phyloP scores from a whole-genome alignment of 2,329 filamentous ascomycete species.

The Canariomyces notabilis region DNA sequence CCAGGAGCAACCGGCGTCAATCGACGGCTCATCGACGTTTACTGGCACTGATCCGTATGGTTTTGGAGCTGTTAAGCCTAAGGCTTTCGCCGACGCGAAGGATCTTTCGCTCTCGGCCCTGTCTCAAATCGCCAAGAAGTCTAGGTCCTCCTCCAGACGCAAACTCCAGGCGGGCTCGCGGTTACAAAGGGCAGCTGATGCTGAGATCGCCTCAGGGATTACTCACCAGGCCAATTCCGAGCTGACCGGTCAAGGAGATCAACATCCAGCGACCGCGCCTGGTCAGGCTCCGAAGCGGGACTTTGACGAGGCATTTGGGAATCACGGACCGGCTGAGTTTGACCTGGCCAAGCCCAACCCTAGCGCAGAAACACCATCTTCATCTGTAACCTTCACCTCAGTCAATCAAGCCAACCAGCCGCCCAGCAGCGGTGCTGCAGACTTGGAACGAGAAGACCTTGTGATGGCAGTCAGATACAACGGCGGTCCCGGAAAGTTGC shows the following conservation, averaged over 20 bases:
- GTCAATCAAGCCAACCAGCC: background rate
- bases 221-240: background rate
- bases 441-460: conserved; percentile 3
- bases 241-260: background rate
- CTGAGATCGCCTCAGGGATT: conserved; percentile 1
- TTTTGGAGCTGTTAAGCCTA: conserved; percentile 20
- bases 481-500: conserved; percentile 22
- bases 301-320: background rate
- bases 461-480: conserved; percentile 18
- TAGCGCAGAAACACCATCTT: background rate
- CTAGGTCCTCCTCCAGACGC: conserved; percentile 11
- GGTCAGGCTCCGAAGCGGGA: conserved; percentile 1
- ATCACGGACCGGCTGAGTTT: background rate
- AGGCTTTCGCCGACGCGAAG: conserved; percentile 8
- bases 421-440: background rate
- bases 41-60: conserved; percentile 9
- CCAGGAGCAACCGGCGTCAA: no score
- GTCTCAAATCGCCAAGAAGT: conserved; percentile 16
- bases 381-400: background rate
- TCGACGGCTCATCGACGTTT: background rate
- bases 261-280: background rate
- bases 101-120: conserved; percentile 20
- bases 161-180: conserved; percentile 14
- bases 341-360: background rate
- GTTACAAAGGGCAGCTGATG: conserved; percentile 4